phyloP scores from a whole-genome alignment of 305 asterid species.

The Fraxinus baroniana region DNA sequence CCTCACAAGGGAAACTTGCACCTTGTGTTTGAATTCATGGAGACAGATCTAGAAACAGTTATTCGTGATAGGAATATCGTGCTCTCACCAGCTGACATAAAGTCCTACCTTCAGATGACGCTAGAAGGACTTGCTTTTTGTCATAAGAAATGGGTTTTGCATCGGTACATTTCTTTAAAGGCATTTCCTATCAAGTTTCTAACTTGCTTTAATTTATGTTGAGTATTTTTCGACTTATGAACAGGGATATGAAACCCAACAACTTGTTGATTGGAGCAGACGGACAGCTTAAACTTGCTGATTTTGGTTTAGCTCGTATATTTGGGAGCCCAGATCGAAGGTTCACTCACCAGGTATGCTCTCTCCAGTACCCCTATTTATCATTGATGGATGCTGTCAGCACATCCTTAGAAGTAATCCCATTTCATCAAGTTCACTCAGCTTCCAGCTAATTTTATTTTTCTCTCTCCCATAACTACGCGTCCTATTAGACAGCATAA shows the following conservation, averaged over 20 bases:
- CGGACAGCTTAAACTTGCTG: constrained; percentile 97
- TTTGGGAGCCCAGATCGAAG: constrained; percentile 98
- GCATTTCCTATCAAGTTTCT: constrained; percentile 21
- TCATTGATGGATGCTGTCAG: constrained; percentile 5
- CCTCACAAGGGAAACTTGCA: constrained; percentile 94
- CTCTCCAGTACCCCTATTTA: neutral
- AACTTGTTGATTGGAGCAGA: constrained; percentile 85
- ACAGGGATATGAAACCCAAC: constrained; percentile 99
- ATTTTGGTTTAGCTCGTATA: constrained; percentile 94
- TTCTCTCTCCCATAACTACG: neutral
- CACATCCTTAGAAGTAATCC: neutral
- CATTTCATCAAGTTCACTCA: neutral
- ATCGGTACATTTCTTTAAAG: constrained; percentile 52
- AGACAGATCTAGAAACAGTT: constrained; percentile 97
- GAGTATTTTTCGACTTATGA: constrained; percentile 14
- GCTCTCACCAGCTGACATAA: constrained; percentile 92
- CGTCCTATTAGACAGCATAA: neutral
- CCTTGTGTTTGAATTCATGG: constrained; percentile 99
- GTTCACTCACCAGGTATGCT: constrained; percentile 90
- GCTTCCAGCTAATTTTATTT: neutral
- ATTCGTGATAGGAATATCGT: constrained; percentile 89
- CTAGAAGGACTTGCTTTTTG: constrained; percentile 88
- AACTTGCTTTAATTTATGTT: constrained; percentile 15
- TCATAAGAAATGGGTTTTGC: constrained; percentile 94
- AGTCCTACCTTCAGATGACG: constrained; percentile 95